Base-by-base conservation (phyloP, 345 rosid species). In the Capsella bursapastoris region DNA sequence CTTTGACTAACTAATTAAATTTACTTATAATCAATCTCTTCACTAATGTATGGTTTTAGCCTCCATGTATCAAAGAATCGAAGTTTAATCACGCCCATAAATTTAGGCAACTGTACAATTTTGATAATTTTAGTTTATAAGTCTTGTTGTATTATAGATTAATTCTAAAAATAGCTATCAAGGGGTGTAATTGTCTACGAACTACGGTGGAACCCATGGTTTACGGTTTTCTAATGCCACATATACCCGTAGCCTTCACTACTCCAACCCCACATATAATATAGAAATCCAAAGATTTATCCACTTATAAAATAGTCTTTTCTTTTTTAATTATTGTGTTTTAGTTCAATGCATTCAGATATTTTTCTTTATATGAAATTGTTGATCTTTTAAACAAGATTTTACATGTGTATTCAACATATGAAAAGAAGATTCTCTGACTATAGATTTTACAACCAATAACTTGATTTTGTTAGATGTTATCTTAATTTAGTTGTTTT, bases 181-280 rank as follows among this genome's bases (percentile, higher is more conserved):
- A 57, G 14, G 45, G 50, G 35, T 35, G 29, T 43, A 16, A 59
- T 47, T 51, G 5, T 45, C 78, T 27, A 28, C 12, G 25, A 0
- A 22, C 25, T 22, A 22, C 2, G 22, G 35, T 3, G 76, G 90
- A 84, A 40, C 87, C 85, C 87, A 78, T 83, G 70, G 61, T 64
- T 78, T 81, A 84, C 84, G 84, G 87, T 57, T 84, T 85, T 79
- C 82, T 66, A 80, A 81, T 88, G 89, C 87, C 88, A 84, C 89
- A 81, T 84, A 38, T 44, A 15, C 25, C 57, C 31, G 44, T 67
- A 75, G 71, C 84, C 82, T 88, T 84, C 90, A 83, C 84, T 31
- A 35, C 8, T 7, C 50, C 3, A 58, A 13, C 27, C 59, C 78
- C 66, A 51, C 41, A 25, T 5, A 4, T 18, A 35, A 35, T 18